phyloP scores from a whole-genome alignment of 2,329 filamentous ascomycete species.

The Stylonectria norvegica region DNA sequence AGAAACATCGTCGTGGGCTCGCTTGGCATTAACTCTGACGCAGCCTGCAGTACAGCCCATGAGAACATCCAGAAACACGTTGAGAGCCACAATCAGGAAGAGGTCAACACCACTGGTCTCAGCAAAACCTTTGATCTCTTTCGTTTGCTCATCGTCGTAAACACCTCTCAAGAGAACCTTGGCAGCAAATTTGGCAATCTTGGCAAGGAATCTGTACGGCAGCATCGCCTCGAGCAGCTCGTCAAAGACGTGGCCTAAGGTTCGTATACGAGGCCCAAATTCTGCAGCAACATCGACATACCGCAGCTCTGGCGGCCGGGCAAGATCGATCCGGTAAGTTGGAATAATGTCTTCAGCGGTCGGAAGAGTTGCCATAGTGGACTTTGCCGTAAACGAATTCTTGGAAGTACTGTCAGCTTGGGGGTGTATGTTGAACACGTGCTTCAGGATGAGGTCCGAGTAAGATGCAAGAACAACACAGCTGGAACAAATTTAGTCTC shows the following conservation, averaged over 20 bases:
- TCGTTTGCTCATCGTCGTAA: constrained; percentile 51
- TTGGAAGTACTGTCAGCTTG: constrained; percentile 1
- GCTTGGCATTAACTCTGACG: constrained; percentile 5
- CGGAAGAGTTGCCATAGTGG: neutral
- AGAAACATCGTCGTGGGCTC: constrained; percentile 4
- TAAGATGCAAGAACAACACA: no score
- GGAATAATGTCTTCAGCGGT: no score
- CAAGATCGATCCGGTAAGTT: constrained; percentile 9
- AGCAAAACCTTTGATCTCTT: constrained; percentile 55
- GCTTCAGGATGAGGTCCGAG: no score
- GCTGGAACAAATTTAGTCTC: constrained; percentile 3
- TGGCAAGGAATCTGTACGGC: constrained; percentile 9
- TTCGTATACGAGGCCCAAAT: constrained; percentile 6
- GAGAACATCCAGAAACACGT: constrained; percentile 57
- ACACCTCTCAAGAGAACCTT: constrained; percentile 46
- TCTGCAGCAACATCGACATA: constrained; percentile 9
- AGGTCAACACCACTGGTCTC: constrained; percentile 47
- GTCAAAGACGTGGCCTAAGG: constrained; percentile 12
- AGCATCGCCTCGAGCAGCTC: constrained; percentile 13
- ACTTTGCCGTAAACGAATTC: neutral
- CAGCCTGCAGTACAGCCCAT: constrained; percentile 62
- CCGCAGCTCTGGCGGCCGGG: constrained; percentile 2
- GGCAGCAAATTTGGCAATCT: constrained; percentile 36
- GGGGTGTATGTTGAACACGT: neutral
- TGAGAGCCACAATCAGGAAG: constrained; percentile 56